Base-by-base conservation (phyloP, 768 basidiomycete species). In the Cystofilobasidium macerans region DNA sequence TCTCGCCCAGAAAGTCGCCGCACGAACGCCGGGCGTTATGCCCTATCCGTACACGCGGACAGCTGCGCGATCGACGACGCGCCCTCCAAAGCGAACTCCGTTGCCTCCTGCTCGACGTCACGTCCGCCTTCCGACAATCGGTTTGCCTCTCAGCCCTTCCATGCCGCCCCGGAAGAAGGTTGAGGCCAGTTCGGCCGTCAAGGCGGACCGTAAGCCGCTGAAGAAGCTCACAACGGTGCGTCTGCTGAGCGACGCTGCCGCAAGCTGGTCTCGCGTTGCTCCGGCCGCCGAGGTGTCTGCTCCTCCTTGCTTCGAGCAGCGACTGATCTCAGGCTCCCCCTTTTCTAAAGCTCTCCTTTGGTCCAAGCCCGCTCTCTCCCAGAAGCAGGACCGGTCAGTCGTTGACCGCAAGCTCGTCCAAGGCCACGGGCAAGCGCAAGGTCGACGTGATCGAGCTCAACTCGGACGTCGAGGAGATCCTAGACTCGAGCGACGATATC, bases 391-490 rank as follows among this genome's bases (percentile, higher is more conserved):
- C n/a, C n/a, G n/a, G n/a, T n/a, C n/a, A n/a, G n/a, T n/a, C n/a
- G n/a, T n/a, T n/a, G n/a, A n/a, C 9, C 1, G 47, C n/a, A 3
- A 33, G 13, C 14, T 36, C 51, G 26, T 11, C 18, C 9, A 48
- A 22, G 11, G 56, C 30, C 56, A 65, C 18, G 62, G 26, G 30
- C 30, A 64, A 64, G 38, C 54, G 53, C 4, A 56, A 56, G 40
- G 54, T 32, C 18, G 53, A 56, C 3, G 42, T 42, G 14, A 30
- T 56, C 28, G 53, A 60, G 38, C 35, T 64, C 28, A 38, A 56
- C 36, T 57, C 53, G 51, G 51, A 51, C 48, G 61, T 35, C 22
- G 61, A 51, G n/a, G 61, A 62, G 36, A 48, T 28, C 47, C 20
- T 32, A 12, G 48, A 51, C 51, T 60, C 16, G 38, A 28, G 58